Percentiles rank a stretch among this genome's conserved stretches.
Conservation (phyloP, 371 early-diverging fungal species). For the Parasitella parasitica region DNA sequence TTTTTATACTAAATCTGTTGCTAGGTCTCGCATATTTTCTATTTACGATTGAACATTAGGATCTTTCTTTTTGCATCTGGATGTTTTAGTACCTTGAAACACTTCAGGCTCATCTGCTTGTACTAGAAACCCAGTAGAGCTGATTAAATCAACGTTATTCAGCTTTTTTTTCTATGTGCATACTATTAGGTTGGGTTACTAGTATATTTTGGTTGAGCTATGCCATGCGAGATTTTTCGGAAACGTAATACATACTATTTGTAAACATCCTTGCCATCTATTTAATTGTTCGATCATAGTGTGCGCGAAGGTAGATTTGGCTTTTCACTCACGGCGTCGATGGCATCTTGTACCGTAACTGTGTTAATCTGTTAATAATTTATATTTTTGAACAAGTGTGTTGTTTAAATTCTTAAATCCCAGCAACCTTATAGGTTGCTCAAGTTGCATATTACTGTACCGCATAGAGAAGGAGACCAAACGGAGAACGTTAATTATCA, state of each 20-base stretch:
- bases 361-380: slow-evolving; percentile 54
- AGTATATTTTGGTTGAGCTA: slow-evolving; percentile 40
- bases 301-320: neutral
- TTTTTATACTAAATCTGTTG: slow-evolving; percentile 68
- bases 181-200: slow-evolving; percentile 47
- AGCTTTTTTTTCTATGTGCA: no score
- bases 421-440: no score
- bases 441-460: no score
- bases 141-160: no score
- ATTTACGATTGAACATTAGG: neutral
- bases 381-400: no score
- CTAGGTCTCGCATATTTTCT: slow-evolving; percentile 64
- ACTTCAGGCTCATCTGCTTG: slow-evolving; percentile 49
- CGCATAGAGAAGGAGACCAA: no score
- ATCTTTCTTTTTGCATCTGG: neutral
- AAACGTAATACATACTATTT: slow-evolving; percentile 55
- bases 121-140: no score
- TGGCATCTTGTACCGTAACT: slow-evolving; percentile 66
- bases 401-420: no score
- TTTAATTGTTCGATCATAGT: neutral
- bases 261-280: slow-evolving; percentile 55
- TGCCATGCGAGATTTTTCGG: slow-evolving; percentile 50
- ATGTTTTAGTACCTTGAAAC: slow-evolving; percentile 33
- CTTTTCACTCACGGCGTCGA: slow-evolving; percentile 44
- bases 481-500: no score